A percentile compares a stretch with the other conserved stretches of the same genome.
Evolutionary conservation across 2,329 filamentous ascomycete species (phyloP).

Genomic region (Botrytis hyacinthi): DNA sequence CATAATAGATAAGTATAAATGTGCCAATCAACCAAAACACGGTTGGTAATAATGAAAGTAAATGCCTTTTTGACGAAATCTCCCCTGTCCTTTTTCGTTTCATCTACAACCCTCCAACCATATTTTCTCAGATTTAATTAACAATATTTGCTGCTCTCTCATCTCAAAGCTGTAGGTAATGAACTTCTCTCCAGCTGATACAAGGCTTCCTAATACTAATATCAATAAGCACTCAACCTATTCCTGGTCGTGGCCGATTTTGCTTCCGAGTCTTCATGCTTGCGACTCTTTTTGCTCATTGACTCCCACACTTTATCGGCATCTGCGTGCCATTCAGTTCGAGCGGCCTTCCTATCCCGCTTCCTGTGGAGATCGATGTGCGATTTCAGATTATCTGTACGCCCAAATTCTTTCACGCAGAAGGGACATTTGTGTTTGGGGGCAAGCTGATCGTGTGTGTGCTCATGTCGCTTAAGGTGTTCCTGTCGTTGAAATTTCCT

Average conservation of each 20-base stretch:
- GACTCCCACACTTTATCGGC: neutral
- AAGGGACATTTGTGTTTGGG: constrained; percentile 26
- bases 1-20: constrained; percentile 5
- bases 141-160: neutral
- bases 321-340: constrained; percentile 22
- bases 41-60: neutral
- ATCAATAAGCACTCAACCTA: neutral
- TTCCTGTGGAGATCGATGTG: constrained; percentile 29
- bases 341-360: constrained; percentile 21
- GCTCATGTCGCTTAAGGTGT: constrained; percentile 49
- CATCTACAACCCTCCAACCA: neutral
- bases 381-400: constrained; percentile 32
- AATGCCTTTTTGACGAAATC: neutral
- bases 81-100: neutral
- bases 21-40: neutral
- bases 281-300: constrained; percentile 7
- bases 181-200: neutral
- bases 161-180: neutral
- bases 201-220: neutral
- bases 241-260: neutral
- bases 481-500: constrained; percentile 49
- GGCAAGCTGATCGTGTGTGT: constrained; percentile 40
- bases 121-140: neutral
- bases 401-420: constrained; percentile 28
- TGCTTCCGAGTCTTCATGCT: neutral